Evolutionary conservation across 768 basidiomycete species (phyloP), one percentile per base, ranked within the genome.

Genomic region (Amanita brunnescens): DNA sequence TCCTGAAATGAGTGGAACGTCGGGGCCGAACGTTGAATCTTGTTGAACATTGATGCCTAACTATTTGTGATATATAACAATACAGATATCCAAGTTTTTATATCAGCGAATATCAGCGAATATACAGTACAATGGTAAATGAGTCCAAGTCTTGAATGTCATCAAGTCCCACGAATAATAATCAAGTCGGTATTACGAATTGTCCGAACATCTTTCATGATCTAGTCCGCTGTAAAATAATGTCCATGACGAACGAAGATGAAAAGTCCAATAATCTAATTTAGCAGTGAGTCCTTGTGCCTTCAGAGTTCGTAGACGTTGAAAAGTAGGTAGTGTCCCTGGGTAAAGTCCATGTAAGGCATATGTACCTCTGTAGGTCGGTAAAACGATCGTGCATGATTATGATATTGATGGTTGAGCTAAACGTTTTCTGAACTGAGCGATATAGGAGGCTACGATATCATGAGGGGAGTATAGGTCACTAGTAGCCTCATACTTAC

Each of bases 381-480:
- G 18, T 30, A 14, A 32, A n/a, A 39, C 24, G 18, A 33, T 39
- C 40, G 26, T 51, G 32, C 40, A n/a, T 40, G 50, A 38, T 32
- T 39, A 48, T 44, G 42, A 48, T 7, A 34, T 12, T 30, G 40
- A 35, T n/a, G 35, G 51, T 61, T 63, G 62, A 37, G 67, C 59
- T 41, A 73, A 62, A 55, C 72, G 66, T 59, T 74, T 73, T 61
- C 72, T 70, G 41, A 74, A 61, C 60, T 70, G 72, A 16, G 70
- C 57, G 35, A 72, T 64, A 30, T 70, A 67, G 29, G 70, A 64
- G 33, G 61, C 72, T 73, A 52, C 26, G 24, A n/a, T 14, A 35
- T 42, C 24, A 12, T n/a, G 32, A 38, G 43, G 52, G 18, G n/a
- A 40, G 21, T 43, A 45, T 14, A 52, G 16, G 26, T n/a, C n/a